Percentiles rank a stretch among this genome's conserved stretches.
Evolutionary conservation across 805 yeast genomes (phyloP).

Genomic region (Komagataella pastoris): DNA sequence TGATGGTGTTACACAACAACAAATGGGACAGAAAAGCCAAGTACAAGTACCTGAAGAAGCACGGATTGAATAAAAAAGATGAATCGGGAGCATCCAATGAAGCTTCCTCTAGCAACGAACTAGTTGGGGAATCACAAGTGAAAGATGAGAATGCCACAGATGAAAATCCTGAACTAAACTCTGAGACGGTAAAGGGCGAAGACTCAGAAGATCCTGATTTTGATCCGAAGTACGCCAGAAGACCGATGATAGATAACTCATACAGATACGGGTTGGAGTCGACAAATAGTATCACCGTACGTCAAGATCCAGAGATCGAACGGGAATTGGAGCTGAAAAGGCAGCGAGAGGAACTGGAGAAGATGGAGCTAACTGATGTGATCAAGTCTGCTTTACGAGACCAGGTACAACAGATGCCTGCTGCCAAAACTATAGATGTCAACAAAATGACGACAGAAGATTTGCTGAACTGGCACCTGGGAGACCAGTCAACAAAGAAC

Average conservation of each 20-base stretch:
- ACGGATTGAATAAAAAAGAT: conserved; percentile 13
- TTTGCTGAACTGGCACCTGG: conserved; percentile 3
- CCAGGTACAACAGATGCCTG: not conserved
- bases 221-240: not conserved
- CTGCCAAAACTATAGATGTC: conserved; percentile 1
- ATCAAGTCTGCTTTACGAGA: not conserved
- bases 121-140: not conserved
- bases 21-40: conserved; percentile 39
- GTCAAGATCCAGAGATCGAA: not conserved
- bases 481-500: not conserved
- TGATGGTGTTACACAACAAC: conserved; percentile 37
- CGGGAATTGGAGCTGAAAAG: not conserved
- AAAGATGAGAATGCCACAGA: not conserved
- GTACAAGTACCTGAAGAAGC: conserved; percentile 26
- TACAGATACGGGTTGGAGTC: not conserved
- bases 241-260: not conserved
- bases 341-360: conserved; percentile 4
- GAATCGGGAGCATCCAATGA: not conserved
- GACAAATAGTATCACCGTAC: not conserved
- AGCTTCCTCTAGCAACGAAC: not conserved
- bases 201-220: not conserved
- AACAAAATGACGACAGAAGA: conserved; percentile 2
- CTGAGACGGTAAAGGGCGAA: not conserved
- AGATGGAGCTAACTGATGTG: not conserved
- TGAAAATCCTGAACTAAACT: not conserved